A percentile compares a stretch with the other conserved stretches of the same genome.
phyloP scores from a whole-genome alignment of 768 basidiomycete species.

The Leucocoprinus leucothites region DNA sequence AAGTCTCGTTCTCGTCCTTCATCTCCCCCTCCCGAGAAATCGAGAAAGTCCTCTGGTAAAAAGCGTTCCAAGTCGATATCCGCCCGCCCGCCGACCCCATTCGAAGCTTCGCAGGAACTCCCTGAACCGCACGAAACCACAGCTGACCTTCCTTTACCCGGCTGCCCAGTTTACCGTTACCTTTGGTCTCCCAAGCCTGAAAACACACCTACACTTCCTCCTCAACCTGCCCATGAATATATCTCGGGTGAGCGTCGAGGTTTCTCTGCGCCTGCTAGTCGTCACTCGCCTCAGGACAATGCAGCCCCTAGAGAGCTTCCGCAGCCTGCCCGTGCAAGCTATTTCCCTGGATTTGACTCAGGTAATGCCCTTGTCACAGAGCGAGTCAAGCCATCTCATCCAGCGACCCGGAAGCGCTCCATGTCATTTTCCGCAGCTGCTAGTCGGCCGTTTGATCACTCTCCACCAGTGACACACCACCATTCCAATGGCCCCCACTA shows the following conservation, averaged over 20 bases:
- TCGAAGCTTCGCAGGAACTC: not conserved
- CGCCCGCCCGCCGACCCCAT: not conserved
- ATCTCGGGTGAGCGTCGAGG: no score
- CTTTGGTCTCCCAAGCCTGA: not conserved
- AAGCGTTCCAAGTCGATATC: not conserved
- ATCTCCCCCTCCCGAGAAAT: not conserved
- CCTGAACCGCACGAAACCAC: not conserved
- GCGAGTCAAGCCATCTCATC: not conserved
- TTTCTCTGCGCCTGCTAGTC: no score
- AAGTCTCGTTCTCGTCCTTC: not conserved
- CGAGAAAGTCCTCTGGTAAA: not conserved
- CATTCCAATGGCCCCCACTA: conserved; percentile 3
- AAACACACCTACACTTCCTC: not conserved
- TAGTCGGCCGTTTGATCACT: not conserved
- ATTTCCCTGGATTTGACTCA: not conserved
- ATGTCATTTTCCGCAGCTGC: conserved; percentile 10
- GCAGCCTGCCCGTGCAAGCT: not conserved
- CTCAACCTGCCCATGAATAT: not conserved
- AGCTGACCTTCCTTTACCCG: not conserved
- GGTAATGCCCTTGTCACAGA: not conserved
- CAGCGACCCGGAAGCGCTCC: conserved; percentile 5
- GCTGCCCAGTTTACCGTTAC: not conserved
- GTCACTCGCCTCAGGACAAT: not conserved
- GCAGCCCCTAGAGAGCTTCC: not conserved
- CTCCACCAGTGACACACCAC: conserved; percentile 1